These are phyloP conservation scores for Zoysia japonica DNA, from an alignment of 176 grass and related monocot genomes.

Conservation along the genomic window DNA sequence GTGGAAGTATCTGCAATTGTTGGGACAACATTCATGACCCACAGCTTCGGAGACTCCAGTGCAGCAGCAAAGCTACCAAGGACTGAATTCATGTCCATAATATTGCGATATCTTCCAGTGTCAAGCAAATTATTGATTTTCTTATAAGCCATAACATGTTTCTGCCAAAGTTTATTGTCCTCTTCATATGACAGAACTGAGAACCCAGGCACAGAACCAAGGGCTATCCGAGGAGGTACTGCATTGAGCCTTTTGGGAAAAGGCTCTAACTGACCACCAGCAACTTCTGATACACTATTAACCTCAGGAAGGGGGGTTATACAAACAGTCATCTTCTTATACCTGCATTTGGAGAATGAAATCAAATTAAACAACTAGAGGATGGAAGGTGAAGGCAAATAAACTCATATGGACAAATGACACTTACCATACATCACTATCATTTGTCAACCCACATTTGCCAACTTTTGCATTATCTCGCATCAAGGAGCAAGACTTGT, in stretches of 20 bases:
- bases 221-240: constrained; percentile 66
- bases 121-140: constrained; percentile 63
- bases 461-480: constrained; percentile 40
- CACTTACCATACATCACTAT: constrained; percentile 69
- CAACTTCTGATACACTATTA: constrained; percentile 49
- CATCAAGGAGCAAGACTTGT: constrained; percentile 55
- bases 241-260: constrained; percentile 74
- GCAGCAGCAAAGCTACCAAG: constrained; percentile 76
- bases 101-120: constrained; percentile 73
- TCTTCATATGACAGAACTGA: constrained; percentile 55
- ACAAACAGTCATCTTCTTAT: constrained; percentile 87
- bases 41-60: constrained; percentile 62
- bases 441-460: constrained; percentile 59
- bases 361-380: constrained; percentile 9
- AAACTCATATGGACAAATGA: neutral
- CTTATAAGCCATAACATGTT: constrained; percentile 64
- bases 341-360: constrained; percentile 54
- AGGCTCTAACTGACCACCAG: constrained; percentile 58
- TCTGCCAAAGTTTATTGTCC: constrained; percentile 73
- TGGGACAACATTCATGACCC: constrained; percentile 87
- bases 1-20: constrained; percentile 53
- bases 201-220: constrained; percentile 50
- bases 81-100: constrained; percentile 89
- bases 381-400: neutral
- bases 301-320: constrained; percentile 59